These are phyloP conservation scores for Pythium vanterpoolii DNA, from an alignment of 352 stramenopile genomes.

Conservation along the genomic window DNA sequence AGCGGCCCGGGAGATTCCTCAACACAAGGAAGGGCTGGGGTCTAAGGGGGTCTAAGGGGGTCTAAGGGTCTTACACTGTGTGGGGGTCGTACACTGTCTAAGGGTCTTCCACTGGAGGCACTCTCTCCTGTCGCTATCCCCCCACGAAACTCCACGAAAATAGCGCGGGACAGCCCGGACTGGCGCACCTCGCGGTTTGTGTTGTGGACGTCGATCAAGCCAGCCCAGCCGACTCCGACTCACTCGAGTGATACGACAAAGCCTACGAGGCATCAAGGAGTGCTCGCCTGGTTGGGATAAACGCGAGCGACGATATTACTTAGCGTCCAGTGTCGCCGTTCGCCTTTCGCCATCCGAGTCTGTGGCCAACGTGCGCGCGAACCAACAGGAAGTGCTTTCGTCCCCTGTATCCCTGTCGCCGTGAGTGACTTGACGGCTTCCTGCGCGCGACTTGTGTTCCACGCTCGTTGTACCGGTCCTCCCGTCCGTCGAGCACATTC, in stretches of 20 bases:
- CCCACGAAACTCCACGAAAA: conserved; percentile 6
- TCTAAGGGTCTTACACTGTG: too few species aligned
- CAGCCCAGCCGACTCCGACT: too few species aligned
- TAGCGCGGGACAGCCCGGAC: conserved; percentile 12
- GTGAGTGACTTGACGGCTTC: neutral
- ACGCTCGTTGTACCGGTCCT: neutral
- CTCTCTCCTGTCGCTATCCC: neutral
- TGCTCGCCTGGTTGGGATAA: neutral
- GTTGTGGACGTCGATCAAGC: conserved; percentile 13
- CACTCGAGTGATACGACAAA: conserved; percentile 11
- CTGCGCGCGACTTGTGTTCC: neutral
- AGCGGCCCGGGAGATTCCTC: conserved; percentile 3
- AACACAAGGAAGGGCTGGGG: conserved; percentile 6
- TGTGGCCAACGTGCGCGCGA: neutral
- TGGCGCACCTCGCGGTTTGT: neutral
- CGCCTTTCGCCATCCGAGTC: neutral
- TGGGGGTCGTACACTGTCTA: too few species aligned
- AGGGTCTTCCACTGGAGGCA: too few species aligned
- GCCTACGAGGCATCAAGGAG: neutral
- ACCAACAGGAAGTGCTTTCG: neutral
- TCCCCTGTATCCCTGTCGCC: neutral
- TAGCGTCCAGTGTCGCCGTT: neutral
- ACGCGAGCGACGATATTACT: neutral
- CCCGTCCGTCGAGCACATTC: neutral
- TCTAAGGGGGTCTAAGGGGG: too few species aligned